Percentiles rank a stretch among this genome's conserved stretches.
phyloP scores from a whole-genome alignment of 345 rosid genomes.

The Fremontodendron californicum region DNA sequence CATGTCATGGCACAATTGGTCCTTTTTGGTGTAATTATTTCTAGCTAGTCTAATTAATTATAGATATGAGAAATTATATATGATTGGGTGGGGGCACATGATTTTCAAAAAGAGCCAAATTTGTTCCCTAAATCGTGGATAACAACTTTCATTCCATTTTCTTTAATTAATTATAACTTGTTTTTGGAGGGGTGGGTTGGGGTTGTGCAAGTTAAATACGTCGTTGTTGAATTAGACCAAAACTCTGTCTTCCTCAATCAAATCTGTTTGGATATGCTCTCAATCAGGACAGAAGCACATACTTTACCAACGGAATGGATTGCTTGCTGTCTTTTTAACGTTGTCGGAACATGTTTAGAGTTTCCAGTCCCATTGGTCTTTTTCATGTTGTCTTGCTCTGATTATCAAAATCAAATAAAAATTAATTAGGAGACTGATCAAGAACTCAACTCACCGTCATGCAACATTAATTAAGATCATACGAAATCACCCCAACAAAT shows the following conservation, averaged over 20 bases:
- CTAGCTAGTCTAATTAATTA: not conserved
- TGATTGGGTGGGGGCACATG: not conserved
- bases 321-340: slow-evolving; percentile 4
- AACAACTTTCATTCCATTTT: not conserved
- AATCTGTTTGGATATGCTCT: not conserved
- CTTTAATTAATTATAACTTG: not conserved
- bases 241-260: not conserved
- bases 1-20: not conserved
- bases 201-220: not conserved
- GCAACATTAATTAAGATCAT: not conserved
- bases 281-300: not conserved
- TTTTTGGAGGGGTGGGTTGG: not conserved
- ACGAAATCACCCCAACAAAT: not conserved
- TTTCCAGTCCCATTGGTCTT: slow-evolving; percentile 3
- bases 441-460: not conserved
- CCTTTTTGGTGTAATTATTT: not conserved
- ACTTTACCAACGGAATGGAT: not conserved
- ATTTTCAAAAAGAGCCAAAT: not conserved
- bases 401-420: not conserved
- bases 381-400: not conserved
- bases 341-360: slow-evolving; percentile 8
- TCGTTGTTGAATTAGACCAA: not conserved
- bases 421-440: not conserved
- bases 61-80: not conserved
- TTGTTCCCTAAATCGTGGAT: not conserved